These are phyloP conservation scores for Gossypium schwendimanii DNA, from an alignment of 441 rosid species.

Conservation along the genomic window DNA sequence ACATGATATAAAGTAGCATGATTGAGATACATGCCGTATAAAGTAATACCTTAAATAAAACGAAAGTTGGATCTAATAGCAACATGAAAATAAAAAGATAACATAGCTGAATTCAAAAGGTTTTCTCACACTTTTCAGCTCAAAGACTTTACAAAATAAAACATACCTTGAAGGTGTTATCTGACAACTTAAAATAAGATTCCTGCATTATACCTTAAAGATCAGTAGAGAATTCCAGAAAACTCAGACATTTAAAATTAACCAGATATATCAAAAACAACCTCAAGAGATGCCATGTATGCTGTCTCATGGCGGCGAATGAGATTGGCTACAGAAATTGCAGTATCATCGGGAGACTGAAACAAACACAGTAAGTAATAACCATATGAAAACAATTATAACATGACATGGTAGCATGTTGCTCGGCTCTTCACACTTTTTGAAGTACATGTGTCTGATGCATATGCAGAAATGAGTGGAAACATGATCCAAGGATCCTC, in stretches of 20 bases:
- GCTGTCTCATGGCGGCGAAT: slow-evolving; percentile 84
- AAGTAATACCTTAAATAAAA: background rate
- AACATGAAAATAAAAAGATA: background rate
- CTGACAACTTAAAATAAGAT: slow-evolving; percentile 82
- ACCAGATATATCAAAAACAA: slow-evolving; percentile 20
- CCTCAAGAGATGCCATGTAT: slow-evolving; percentile 88
- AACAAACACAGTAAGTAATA: slow-evolving; percentile 16
- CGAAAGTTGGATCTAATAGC: background rate
- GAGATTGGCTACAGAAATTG: slow-evolving; percentile 49
- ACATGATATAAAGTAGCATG: background rate
- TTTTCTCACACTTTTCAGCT: background rate
- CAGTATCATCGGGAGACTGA: slow-evolving; percentile 86
- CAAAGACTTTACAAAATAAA: slow-evolving; percentile 4
- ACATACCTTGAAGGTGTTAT: slow-evolving; percentile 83
- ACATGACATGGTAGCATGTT: background rate
- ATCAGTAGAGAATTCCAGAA: slow-evolving; percentile 11
- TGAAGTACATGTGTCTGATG: background rate
- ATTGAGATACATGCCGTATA: background rate
- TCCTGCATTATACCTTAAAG: slow-evolving; percentile 39
- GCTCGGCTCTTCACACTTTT: background rate
- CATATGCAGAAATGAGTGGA: background rate
- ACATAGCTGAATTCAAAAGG: background rate
- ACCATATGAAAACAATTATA: background rate
- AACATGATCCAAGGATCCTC: background rate
- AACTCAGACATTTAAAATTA: slow-evolving; percentile 6